Evolutionary conservation across 2,329 filamentous ascomycete genomes (phyloP).

Genomic region (Epichloe sibirici): DNA sequence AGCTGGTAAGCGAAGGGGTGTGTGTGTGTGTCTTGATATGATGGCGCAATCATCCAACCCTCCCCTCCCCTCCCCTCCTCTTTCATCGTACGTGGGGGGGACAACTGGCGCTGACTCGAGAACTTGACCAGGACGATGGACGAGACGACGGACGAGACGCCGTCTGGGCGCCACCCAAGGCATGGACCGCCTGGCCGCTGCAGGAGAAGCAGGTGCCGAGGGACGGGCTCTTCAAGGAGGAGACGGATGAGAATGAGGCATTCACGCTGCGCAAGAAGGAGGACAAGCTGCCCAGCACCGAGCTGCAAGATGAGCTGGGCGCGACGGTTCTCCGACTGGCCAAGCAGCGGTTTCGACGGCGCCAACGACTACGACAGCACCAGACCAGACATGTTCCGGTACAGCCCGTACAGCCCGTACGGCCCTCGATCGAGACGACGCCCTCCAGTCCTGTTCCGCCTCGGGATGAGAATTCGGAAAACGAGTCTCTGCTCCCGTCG

Average conservation of each 20-base stretch:
- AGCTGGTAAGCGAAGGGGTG: constrained; percentile 11
- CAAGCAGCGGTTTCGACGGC: constrained; percentile 46
- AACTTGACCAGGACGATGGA: constrained; percentile 14
- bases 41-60: no score
- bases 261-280: constrained; percentile 38
- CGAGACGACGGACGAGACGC: constrained; percentile 17
- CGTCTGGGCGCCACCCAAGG: constrained; percentile 40
- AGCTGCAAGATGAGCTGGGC: constrained; percentile 58
- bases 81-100: no score
- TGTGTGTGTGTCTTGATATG: no score
- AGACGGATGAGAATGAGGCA: constrained; percentile 33
- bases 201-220: constrained; percentile 47
- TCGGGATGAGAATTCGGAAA: not conserved
- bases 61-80: no score
- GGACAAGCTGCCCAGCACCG: constrained; percentile 38
- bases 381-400: no score
- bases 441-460: not conserved
- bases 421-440: constrained; percentile 6
- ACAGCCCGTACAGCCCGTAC: not conserved
- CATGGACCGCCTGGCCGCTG: constrained; percentile 83
- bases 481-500: constrained; percentile 5
- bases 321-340: constrained; percentile 54
- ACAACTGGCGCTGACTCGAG: not conserved
- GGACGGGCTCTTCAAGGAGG: constrained; percentile 35
- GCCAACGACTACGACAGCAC: constrained; percentile 8